These are phyloP conservation scores for Volvox reticuliferus DNA, from an alignment of 139 green algal species.

Conservation along the genomic window DNA sequence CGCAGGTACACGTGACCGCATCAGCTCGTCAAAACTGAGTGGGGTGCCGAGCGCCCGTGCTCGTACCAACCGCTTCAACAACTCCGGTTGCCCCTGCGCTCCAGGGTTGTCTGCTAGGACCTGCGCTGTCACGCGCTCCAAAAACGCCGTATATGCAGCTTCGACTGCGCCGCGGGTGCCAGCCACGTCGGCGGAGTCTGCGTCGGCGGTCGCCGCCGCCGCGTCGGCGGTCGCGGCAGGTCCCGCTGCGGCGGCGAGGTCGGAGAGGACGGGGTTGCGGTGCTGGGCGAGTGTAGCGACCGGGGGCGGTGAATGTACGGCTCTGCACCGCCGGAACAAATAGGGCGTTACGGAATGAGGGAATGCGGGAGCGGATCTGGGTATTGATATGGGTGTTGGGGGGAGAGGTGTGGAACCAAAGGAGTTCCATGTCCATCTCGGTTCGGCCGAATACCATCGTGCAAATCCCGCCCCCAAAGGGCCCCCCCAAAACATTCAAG, in stretches of 20 bases:
- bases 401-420: not conserved
- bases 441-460: too few relatives aligned
- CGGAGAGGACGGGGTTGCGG: not conserved
- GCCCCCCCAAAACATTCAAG: too few relatives aligned
- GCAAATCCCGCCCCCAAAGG: too few relatives aligned
- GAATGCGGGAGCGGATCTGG: not conserved
- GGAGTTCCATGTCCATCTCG: too few relatives aligned
- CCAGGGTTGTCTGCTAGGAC: constrained; percentile 31
- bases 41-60: constrained; percentile 48
- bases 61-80: constrained; percentile 1
- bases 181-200: not conserved
- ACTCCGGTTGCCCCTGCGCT: not conserved
- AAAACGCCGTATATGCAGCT: constrained; percentile 2
- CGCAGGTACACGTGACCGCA: constrained; percentile 56
- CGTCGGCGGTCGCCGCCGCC: not conserved
- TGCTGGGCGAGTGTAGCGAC: not conserved
- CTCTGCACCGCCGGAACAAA: not conserved
- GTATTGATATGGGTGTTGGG: not conserved
- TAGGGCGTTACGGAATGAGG: not conserved
- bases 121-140: not conserved
- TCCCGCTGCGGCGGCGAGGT: not conserved
- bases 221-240: not conserved
- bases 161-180: not conserved
- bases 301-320: not conserved
- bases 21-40: constrained; percentile 67